Base-by-base conservation (phyloP, 345 rosid genomes). In the Populus nigra region DNA sequence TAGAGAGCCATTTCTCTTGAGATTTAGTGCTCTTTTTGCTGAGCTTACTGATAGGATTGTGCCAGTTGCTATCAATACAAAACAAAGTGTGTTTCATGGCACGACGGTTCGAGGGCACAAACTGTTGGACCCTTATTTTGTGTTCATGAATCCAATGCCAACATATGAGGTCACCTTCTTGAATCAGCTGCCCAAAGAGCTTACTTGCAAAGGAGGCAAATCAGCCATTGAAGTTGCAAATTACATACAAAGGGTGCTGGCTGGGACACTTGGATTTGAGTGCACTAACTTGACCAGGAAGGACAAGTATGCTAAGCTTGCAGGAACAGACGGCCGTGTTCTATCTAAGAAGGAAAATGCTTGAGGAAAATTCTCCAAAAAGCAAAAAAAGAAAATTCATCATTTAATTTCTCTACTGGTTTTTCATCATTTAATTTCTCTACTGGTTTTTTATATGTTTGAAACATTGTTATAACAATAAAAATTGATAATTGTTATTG, bases 11-110 rank as follows among this genome's bases (percentile, higher is more conserved):
- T 96, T 92, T 79, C 88, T 96, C 3, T 77, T 96, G 31, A 79
- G 99, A 75, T 96, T 96, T 79, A 96, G 98, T 65, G 97, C 99
- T 0, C 88, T 93, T 18, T 93, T 96, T 25, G 98, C 99, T 0
- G 98, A 96, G 70, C 88, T 96, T 5, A 93, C 97, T 0, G 97
- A 93, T 68, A 67, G 98, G 73, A 92, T 96, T 33, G 98, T 96
- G 17, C 98, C 98, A 0, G 92, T 96, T 8, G 98, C 99, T 8
- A 90, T 96, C 25, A 90, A 92, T 80, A 87, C 94, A 1, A 96
- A 85, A 66, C 99, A 89, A 43, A 84, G 88, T 10, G 90, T 96
- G 68, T 96, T 96, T 53, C 74, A 92, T 35, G 99, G 99, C 22
- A 96, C 99, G 1, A 90, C 94, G 0, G 93, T 84, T 27, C 88